Conservation (phyloP, 106 monocot genomes). For the Agapanthus africanus region DNA sequence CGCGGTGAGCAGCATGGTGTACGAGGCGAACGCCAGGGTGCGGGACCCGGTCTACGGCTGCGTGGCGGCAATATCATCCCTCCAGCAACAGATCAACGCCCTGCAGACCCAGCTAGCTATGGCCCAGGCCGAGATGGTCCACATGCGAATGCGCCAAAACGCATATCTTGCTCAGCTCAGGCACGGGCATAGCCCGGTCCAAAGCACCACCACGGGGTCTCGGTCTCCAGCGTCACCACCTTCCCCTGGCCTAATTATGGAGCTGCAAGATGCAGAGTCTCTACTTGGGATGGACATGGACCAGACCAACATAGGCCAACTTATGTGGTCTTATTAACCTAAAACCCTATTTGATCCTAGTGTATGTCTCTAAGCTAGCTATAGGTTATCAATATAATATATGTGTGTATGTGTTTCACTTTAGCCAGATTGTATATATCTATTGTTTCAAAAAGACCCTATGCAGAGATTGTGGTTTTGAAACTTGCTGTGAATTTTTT, state of each 20-base stretch:
- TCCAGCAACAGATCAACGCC: conserved; percentile 36
- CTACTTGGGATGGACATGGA: conserved; percentile 19
- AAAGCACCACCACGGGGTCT: neutral
- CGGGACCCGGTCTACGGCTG: conserved; percentile 54
- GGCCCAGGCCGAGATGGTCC: conserved; percentile 47
- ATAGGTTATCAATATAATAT: too few species aligned
- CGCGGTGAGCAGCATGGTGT: conserved; percentile 57
- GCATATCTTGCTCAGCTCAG: conserved; percentile 13
- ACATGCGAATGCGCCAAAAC: conserved; percentile 29
- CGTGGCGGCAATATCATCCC: conserved; percentile 44
- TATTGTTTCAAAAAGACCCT: too few species aligned
- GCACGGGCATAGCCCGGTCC: neutral
- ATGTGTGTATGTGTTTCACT: too few species aligned
- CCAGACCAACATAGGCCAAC: conserved; percentile 4
- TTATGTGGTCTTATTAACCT: conserved; percentile 29
- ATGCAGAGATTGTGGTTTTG: too few species aligned
- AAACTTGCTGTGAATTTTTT: too few species aligned
- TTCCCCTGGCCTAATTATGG: conserved; percentile 1
- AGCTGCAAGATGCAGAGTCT: neutral
- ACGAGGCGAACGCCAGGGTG: conserved; percentile 49
- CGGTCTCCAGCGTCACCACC: neutral
- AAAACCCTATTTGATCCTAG: too few species aligned
- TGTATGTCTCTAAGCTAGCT: too few species aligned
- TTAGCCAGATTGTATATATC: too few species aligned
- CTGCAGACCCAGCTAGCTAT: conserved; percentile 48